Conservation (phyloP, 495 filamentous ascomycete genomes). For the Podospora anserina region DNA sequence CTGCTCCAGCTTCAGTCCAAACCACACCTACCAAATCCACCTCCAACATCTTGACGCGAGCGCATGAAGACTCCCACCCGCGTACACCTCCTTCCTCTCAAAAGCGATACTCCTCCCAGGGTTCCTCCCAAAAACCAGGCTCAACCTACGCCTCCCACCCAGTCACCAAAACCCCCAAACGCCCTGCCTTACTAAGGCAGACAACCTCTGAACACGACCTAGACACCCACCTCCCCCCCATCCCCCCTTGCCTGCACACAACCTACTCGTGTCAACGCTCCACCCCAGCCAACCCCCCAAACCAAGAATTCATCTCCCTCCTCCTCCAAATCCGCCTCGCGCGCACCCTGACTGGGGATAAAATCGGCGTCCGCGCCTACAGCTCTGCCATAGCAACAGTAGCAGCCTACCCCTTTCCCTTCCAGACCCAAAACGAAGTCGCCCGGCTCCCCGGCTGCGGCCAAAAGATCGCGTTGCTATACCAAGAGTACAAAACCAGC, state of each 20-base stretch:
- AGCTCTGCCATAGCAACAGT: conserved; percentile 80
- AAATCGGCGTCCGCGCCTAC: conserved; percentile 83
- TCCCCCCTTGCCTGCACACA: conserved; percentile 69
- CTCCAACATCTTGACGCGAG: conserved; percentile 32
- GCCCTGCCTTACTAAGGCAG: conserved; percentile 44
- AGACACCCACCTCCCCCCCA: conserved; percentile 45
- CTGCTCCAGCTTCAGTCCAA: conserved; percentile 7
- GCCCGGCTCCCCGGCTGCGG: conserved; percentile 75
- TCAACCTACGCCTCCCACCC: conserved; percentile 11
- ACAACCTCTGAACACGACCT: conserved; percentile 72
- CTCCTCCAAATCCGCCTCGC: conserved; percentile 71
- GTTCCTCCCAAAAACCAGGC: background rate
- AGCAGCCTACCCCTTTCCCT: conserved; percentile 67
- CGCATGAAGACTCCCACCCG: conserved; percentile 26
- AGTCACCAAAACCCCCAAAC: conserved; percentile 12
- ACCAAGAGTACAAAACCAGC: conserved; percentile 64
- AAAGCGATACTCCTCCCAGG: background rate
- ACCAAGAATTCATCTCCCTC: conserved; percentile 70
- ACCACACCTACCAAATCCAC: conserved; percentile 6
- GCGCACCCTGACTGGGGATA: conserved; percentile 65
- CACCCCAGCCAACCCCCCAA: conserved; percentile 66
- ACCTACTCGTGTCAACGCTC: conserved; percentile 80
- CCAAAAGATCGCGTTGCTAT: conserved; percentile 73
- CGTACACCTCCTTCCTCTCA: background rate
- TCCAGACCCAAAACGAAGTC: conserved; percentile 58